Conservation (phyloP, 345 rosid species). For the Clarkia xantiana region DNA sequence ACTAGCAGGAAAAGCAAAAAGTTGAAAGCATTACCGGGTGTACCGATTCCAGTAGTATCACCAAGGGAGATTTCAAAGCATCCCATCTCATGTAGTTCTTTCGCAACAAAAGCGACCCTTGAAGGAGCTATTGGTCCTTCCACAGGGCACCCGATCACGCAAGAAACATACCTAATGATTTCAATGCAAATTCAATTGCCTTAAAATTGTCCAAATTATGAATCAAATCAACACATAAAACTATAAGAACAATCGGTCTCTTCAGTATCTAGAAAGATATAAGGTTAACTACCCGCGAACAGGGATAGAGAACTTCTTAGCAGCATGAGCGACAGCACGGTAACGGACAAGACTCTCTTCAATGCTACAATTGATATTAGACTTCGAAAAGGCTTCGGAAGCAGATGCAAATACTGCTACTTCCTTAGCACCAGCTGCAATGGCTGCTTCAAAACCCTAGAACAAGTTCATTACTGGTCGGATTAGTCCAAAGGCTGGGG, state of each 20-base stretch:
- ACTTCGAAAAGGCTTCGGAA: constrained; percentile 64
- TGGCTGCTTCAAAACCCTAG: constrained; percentile 64
- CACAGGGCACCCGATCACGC: constrained; percentile 83
- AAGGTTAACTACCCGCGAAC: constrained; percentile 47
- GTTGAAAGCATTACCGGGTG: constrained; percentile 52
- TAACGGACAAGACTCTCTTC: constrained; percentile 65
- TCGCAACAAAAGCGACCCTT: constrained; percentile 81
- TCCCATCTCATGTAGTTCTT: constrained; percentile 81
- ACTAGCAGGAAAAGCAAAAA: constrained; percentile 1
- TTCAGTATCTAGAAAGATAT: background rate
- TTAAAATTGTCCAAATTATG: background rate
- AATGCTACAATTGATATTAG: constrained; percentile 63
- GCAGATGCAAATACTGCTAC: constrained; percentile 73
- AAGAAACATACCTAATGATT: constrained; percentile 65
- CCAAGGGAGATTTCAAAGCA: constrained; percentile 88
- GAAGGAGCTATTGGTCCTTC: constrained; percentile 62
- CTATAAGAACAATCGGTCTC: constrained; percentile 30
- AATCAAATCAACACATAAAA: background rate
- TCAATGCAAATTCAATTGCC: background rate
- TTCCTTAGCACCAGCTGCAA: constrained; percentile 73
- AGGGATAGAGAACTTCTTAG: constrained; percentile 42
- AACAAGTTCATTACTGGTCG: constrained; percentile 6
- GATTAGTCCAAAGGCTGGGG: background rate
- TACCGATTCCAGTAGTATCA: constrained; percentile 84
- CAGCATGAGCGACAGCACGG: constrained; percentile 39